These are phyloP conservation scores for Cladosporium sp. DNA, from an alignment of 2,329 filamentous ascomycete genomes.

Conservation along the genomic window DNA sequence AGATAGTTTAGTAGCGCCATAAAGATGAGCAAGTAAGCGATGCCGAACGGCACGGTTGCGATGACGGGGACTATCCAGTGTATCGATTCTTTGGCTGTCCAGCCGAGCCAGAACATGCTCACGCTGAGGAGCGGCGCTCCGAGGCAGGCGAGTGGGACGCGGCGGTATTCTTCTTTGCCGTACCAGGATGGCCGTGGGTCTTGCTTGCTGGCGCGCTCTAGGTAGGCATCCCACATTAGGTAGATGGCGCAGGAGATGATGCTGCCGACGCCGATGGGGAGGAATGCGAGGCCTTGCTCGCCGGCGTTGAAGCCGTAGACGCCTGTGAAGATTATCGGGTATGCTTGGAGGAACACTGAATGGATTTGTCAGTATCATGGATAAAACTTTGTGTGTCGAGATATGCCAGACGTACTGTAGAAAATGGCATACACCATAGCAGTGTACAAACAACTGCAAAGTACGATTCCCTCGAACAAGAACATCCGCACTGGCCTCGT, in stretches of 20 bases:
- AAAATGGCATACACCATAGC: constrained; percentile 63
- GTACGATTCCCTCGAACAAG: constrained; percentile 70
- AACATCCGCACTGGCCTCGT: constrained; percentile 74
- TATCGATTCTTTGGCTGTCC: constrained; percentile 39
- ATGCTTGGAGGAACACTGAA: constrained; percentile 70
- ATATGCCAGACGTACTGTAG: constrained; percentile 48
- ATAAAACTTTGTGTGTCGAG: too few relatives aligned
- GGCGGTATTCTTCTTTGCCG: constrained; percentile 63
- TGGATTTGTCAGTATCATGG: not conserved
- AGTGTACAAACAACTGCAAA: constrained; percentile 69
- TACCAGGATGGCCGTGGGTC: constrained; percentile 56
- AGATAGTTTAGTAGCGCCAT: constrained; percentile 62
- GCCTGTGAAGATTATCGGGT: constrained; percentile 63
- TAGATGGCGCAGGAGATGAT: constrained; percentile 61
- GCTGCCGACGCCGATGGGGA: constrained; percentile 67
- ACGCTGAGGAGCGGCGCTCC: constrained; percentile 56
- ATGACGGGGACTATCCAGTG: constrained; percentile 48
- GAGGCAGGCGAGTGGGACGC: constrained; percentile 70
- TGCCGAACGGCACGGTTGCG: constrained; percentile 45
- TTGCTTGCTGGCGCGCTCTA: constrained; percentile 52
- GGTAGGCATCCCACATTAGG: constrained; percentile 63
- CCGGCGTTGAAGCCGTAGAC: constrained; percentile 66
- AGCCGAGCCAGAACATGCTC: constrained; percentile 46
- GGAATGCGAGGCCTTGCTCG: constrained; percentile 65
- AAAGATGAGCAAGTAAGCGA: constrained; percentile 52